Evolutionary conservation across 1,139 yeast genomes (phyloP).

Genomic region (Scheffersomyces lignicola): DNA sequence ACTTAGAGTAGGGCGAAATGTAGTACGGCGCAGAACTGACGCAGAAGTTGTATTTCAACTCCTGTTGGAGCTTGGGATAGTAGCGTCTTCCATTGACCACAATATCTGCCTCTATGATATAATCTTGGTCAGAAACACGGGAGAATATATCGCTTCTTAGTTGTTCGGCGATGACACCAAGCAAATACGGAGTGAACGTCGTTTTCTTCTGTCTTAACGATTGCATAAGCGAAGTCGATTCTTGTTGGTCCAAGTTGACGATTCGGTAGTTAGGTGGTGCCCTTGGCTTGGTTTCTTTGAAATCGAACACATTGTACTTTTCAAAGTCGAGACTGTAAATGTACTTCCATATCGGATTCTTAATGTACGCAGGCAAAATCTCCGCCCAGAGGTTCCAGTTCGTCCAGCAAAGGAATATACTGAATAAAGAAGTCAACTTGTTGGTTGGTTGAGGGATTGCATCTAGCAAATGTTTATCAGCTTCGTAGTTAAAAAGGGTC

Average conservation of each 20-base stretch:
- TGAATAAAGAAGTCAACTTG: not conserved
- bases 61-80: constrained; percentile 13
- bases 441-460: not conserved
- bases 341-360: not conserved
- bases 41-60: constrained; percentile 18
- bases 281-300: constrained; percentile 11
- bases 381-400: not conserved
- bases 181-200: constrained; percentile 28
- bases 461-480: not conserved
- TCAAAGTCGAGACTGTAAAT: constrained; percentile 1
- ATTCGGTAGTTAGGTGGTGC: constrained; percentile 14
- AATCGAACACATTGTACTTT: constrained; percentile 17
- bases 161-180: constrained; percentile 17
- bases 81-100: constrained; percentile 30
- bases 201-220: constrained; percentile 16
- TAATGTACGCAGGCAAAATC: not conserved
- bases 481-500: not conserved
- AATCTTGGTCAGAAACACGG: constrained; percentile 6
- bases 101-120: constrained; percentile 14
- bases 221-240: constrained; percentile 12
- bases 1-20: no score
- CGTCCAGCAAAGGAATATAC: not conserved
- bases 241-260: constrained; percentile 13
- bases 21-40: constrained; percentile 17
- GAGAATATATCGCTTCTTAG: constrained; percentile 20